Percentiles rank a stretch among this genome's conserved stretches.
phyloP scores from a whole-genome alignment of 352 stramenopile genomes.

The Globisporangium nunn region DNA sequence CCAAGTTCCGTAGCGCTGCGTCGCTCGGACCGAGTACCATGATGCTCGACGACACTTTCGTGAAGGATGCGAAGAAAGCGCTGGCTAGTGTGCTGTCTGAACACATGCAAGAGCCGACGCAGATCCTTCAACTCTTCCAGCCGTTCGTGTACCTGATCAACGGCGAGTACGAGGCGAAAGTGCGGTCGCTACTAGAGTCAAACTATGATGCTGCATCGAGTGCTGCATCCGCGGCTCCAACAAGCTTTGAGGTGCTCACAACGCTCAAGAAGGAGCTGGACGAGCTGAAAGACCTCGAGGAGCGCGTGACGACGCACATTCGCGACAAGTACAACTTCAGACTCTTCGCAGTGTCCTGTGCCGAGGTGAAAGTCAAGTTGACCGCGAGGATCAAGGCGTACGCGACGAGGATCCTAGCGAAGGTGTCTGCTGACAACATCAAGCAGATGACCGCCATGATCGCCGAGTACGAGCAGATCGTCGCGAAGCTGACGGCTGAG shows the following conservation, averaged over 20 bases:
- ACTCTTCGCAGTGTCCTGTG: conserved; percentile 86
- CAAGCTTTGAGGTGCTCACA: conserved; percentile 38
- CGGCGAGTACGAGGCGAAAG: conserved; percentile 60
- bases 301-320: conserved; percentile 34
- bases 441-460: conserved; percentile 85
- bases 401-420: conserved; percentile 59
- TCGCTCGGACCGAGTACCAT: conserved; percentile 84
- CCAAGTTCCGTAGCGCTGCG: conserved; percentile 43
- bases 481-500: conserved; percentile 80
- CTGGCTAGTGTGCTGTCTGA: conserved; percentile 44
- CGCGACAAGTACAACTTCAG: conserved; percentile 87
- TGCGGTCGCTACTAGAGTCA: conserved; percentile 43
- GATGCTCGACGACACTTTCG: conserved; percentile 66
- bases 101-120: conserved; percentile 60
- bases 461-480: conserved; percentile 84
- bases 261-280: conserved; percentile 45
- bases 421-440: conserved; percentile 81
- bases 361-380: conserved; percentile 85
- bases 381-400: conserved; percentile 66
- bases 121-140: conserved; percentile 67
- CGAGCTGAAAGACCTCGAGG: conserved; percentile 42
- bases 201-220: background rate
- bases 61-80: conserved; percentile 58
- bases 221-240: conserved; percentile 3
- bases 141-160: conserved; percentile 77